Base-by-base conservation (phyloP, 371 early-diverging fungal genomes). In the Conidiobolus coronatus region DNA sequence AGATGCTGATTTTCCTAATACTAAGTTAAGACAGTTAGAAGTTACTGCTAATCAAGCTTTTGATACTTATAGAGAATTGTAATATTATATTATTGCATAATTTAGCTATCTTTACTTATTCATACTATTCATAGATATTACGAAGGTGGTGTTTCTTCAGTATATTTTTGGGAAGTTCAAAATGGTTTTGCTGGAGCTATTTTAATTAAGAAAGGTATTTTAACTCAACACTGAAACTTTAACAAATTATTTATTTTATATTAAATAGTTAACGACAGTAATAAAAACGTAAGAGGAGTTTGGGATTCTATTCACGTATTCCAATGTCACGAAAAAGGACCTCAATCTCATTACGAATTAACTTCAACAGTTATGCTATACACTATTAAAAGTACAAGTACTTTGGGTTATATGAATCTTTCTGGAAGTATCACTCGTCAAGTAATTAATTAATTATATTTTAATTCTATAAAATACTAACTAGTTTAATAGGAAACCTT, bases 291-390 rank as follows among this genome's bases (percentile, higher is more conserved):
- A 62, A 83, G 81, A 49, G 93, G 93, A 19, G 74, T 86, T n/a
- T 95, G 96, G 96, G 96, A 95, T 55, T 90, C 93, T n/a, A 91
- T 94, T 57, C 96, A 95, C 55, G 90, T 94, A 1, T 68, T 95
- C 50, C 89, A 91, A 57, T 90, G 86, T 1, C 61, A 67, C 45
- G 86, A 85, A 57, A 73, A 77, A 48, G 79, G 81, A 14, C 75
- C 86, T 40, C 69, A 65, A 47, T 90, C 89, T 5, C 73, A 75
- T 45, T 95, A 95, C 68, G 85, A 86, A 55, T 62, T 94, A 49
- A 94, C 94, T 3, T 86, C 92, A 17, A 94, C 95, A 0, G 72
- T 95, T 36, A 85, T 93, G 82, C 70, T 95, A 7, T 80, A 90
- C 57, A 81, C 93, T 62, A 64, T 76, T 37, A 81, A 76, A 23